Percentiles rank a stretch among this genome's conserved stretches.
These are phyloP conservation scores for Trichoderma koningii DNA, from an alignment of 2,329 filamentous ascomycete genomes.

Conservation along the genomic window DNA sequence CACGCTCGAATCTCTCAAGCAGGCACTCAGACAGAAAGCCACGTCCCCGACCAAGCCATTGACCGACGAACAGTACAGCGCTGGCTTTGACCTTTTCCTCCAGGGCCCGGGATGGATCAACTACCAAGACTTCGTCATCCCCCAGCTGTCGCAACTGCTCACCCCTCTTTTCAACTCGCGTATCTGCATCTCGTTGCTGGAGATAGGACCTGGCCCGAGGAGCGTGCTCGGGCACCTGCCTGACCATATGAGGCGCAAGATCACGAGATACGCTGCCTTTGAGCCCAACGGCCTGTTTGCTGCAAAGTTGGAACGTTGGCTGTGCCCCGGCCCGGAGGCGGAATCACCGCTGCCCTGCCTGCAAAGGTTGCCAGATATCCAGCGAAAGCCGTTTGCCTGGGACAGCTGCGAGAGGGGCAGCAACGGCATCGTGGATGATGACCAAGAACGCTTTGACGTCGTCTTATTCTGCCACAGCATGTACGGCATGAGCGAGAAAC, in stretches of 20 bases:
- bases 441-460: constrained; percentile 51
- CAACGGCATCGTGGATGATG: constrained; percentile 30
- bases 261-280: constrained; percentile 56
- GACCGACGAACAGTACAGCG: constrained; percentile 51
- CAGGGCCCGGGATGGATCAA: constrained; percentile 39
- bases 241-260: constrained; percentile 41
- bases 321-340: constrained; percentile 38
- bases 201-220: constrained; percentile 60
- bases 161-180: constrained; percentile 45
- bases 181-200: constrained; percentile 53
- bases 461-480: constrained; percentile 66
- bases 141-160: constrained; percentile 50
- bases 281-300: constrained; percentile 56
- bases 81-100: constrained; percentile 50
- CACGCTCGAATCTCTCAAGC: constrained; percentile 15
- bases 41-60: constrained; percentile 39
- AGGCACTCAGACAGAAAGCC: constrained; percentile 14
- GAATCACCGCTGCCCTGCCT: constrained; percentile 47
- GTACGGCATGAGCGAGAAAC: constrained; percentile 54
- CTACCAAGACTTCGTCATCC: constrained; percentile 56
- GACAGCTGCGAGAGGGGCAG: constrained; percentile 28
- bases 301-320: constrained; percentile 45
- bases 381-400: constrained; percentile 43
- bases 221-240: constrained; percentile 57
- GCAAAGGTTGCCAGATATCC: constrained; percentile 43